Conservation (phyloP, 2,329 filamentous ascomycete genomes). For the Aspergillus niger region DNA sequence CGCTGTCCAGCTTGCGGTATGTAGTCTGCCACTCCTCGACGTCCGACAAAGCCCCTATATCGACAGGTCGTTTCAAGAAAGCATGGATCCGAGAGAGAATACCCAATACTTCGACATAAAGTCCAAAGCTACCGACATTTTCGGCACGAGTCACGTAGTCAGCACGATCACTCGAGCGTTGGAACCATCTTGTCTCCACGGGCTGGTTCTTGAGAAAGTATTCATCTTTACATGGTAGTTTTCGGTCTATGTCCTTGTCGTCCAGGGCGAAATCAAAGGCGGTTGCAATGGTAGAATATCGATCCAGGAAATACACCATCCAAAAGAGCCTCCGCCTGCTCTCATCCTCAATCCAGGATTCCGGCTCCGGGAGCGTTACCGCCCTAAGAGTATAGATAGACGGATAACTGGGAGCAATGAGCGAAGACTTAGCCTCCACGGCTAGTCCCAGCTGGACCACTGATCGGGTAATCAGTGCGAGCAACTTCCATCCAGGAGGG, state of each 20-base stretch:
- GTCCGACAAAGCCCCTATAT: constrained; percentile 79
- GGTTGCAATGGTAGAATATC: constrained; percentile 86
- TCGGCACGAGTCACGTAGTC: constrained; percentile 73
- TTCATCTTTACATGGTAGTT: constrained; percentile 83
- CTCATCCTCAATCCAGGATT: constrained; percentile 87
- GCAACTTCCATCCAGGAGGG: constrained; percentile 86
- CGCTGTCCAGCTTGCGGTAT: constrained; percentile 81
- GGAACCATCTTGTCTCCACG: constrained; percentile 83
- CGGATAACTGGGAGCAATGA: constrained; percentile 74
- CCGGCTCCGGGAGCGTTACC: constrained; percentile 79
- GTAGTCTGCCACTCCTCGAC: constrained; percentile 88
- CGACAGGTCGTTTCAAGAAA: constrained; percentile 84
- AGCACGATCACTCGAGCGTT: constrained; percentile 52
- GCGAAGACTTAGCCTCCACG: constrained; percentile 77
- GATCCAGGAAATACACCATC: constrained; percentile 89
- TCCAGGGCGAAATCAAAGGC: constrained; percentile 90
- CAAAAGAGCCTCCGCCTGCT: constrained; percentile 82
- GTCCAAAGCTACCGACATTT: constrained; percentile 83
- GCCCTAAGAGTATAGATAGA: constrained; percentile 89
- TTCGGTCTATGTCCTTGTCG: constrained; percentile 86
- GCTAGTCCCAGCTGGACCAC: constrained; percentile 85
- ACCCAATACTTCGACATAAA: constrained; percentile 86
- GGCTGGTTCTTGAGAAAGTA: constrained; percentile 80
- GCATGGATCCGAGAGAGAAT: constrained; percentile 85
- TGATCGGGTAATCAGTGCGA: constrained; percentile 83